These are phyloP conservation scores for Phyllosticta citribraziliensis DNA, from an alignment of 2,329 filamentous ascomycete genomes.

Conservation along the genomic window DNA sequence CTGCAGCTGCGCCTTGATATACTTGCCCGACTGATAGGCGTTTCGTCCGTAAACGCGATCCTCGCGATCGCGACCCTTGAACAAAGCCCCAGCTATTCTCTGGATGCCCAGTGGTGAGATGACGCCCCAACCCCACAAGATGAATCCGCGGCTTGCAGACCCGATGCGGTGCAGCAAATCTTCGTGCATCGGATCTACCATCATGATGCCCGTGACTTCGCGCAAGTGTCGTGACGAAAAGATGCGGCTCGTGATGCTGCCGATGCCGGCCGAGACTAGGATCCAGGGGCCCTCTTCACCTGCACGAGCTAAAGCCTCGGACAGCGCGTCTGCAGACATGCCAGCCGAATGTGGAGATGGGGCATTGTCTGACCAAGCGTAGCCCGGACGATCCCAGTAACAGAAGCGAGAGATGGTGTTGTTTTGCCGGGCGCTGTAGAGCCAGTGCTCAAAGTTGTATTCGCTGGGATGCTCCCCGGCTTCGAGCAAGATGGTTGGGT, in stretches of 20 bases:
- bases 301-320: slow-evolving; percentile 69
- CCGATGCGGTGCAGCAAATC: slow-evolving; percentile 64
- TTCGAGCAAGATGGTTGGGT: slow-evolving; percentile 80
- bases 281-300: slow-evolving; percentile 86
- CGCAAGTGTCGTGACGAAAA: slow-evolving; percentile 75
- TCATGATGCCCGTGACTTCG: slow-evolving; percentile 66
- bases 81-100: slow-evolving; percentile 67
- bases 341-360: slow-evolving; percentile 89
- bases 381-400: slow-evolving; percentile 87
- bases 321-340: slow-evolving; percentile 82
- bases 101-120: slow-evolving; percentile 81
- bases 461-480: slow-evolving; percentile 73
- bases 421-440: slow-evolving; percentile 64
- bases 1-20: slow-evolving; percentile 83
- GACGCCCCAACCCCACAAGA: slow-evolving; percentile 77
- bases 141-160: slow-evolving; percentile 61
- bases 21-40: slow-evolving; percentile 70
- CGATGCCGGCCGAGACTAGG: slow-evolving; percentile 74
- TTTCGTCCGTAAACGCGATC: slow-evolving; percentile 78
- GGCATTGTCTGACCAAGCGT: slow-evolving; percentile 82
- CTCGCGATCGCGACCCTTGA: slow-evolving; percentile 67
- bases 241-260: slow-evolving; percentile 80
- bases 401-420: slow-evolving; percentile 83
- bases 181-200: slow-evolving; percentile 86
- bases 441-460: slow-evolving; percentile 68